Percentiles rank a stretch among this genome's conserved stretches.
Evolutionary conservation across 2,329 filamentous ascomycete species (phyloP).

Genomic region (Cladosporium sp.): DNA sequence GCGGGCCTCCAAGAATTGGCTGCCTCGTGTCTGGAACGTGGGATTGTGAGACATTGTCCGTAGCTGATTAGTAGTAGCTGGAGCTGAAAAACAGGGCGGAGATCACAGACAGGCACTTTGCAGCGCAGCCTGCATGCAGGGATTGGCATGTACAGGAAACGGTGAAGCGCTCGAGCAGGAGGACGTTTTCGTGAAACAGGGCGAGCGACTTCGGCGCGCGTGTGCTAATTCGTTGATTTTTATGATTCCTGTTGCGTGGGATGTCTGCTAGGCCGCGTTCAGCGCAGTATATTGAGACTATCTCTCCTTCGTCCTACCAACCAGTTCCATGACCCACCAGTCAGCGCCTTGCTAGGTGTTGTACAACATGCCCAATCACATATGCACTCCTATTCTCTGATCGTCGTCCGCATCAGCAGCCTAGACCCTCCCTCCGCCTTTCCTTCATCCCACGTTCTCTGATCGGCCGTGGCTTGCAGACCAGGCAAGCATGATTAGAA

Average conservation of each 20-base stretch:
- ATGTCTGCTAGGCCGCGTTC: neutral
- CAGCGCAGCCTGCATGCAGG: neutral
- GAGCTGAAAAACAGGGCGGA: neutral
- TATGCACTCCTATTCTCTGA: slow-evolving; percentile 4
- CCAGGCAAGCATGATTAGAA: slow-evolving; percentile 2
- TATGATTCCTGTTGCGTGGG: neutral
- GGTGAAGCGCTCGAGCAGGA: slow-evolving; percentile 4
- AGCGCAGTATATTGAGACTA: neutral
- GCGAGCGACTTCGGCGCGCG: neutral
- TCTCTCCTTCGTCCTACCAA: neutral
- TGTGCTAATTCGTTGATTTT: neutral
- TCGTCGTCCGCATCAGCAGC: neutral
- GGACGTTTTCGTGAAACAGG: neutral
- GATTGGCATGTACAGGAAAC: slow-evolving; percentile 1
- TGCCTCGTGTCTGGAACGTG: slow-evolving; percentile 12
- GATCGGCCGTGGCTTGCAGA: slow-evolving; percentile 10
- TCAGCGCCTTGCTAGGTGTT: neutral
- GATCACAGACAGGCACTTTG: neutral
- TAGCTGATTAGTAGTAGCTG: neutral
- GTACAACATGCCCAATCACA: neutral
- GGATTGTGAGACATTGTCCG: slow-evolving; percentile 6
- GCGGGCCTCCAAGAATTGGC: neutral
- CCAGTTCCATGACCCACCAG: neutral
- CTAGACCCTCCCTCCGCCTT: neutral
- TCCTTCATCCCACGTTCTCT: neutral